Evolutionary conservation across 1,284 basidiomycete species (phyloP).

Genomic region (Austropuccinia psidii): DNA sequence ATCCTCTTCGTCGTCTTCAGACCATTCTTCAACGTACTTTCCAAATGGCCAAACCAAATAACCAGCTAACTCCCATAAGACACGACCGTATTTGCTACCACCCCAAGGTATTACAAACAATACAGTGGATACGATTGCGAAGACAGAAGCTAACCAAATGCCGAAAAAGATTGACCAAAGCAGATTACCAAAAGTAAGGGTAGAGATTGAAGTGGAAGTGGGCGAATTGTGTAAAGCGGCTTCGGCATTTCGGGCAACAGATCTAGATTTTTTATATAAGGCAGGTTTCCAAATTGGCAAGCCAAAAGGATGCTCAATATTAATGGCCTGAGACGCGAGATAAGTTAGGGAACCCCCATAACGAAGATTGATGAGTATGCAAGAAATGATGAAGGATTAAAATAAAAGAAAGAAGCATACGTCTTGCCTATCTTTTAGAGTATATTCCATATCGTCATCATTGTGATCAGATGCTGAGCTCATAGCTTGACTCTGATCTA

Average conservation of each 20-base stretch:
- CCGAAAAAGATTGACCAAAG: conserved; percentile 82
- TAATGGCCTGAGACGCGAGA: conserved; percentile 47
- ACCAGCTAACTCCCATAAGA: conserved; percentile 85
- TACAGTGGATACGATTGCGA: conserved; percentile 60
- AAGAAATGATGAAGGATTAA: background rate
- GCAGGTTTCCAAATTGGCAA: conserved; percentile 99
- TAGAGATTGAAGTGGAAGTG: conserved; percentile 80
- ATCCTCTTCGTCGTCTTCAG: conserved; percentile 50
- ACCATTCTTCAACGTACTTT: conserved; percentile 86
- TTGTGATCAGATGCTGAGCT: conserved; percentile 17
- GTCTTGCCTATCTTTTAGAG: conserved; percentile 90
- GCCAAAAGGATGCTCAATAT: conserved; percentile 86
- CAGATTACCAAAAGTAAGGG: conserved; percentile 76
- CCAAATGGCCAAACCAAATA: conserved; percentile 96
- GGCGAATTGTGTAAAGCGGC: conserved; percentile 84
- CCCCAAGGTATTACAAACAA: conserved; percentile 67
- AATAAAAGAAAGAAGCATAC: conserved; percentile 51
- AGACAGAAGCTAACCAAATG: conserved; percentile 77
- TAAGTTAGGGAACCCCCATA: background rate
- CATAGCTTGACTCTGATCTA: background rate
- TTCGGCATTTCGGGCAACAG: conserved; percentile 92
- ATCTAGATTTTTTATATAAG: conserved; percentile 94
- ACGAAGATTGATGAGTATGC: background rate
- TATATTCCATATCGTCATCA: conserved; percentile 77
- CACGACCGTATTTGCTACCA: conserved; percentile 72